Evolutionary conservation across 2,329 filamentous ascomycete genomes (phyloP).

Genomic region (Aureobasidium musti): DNA sequence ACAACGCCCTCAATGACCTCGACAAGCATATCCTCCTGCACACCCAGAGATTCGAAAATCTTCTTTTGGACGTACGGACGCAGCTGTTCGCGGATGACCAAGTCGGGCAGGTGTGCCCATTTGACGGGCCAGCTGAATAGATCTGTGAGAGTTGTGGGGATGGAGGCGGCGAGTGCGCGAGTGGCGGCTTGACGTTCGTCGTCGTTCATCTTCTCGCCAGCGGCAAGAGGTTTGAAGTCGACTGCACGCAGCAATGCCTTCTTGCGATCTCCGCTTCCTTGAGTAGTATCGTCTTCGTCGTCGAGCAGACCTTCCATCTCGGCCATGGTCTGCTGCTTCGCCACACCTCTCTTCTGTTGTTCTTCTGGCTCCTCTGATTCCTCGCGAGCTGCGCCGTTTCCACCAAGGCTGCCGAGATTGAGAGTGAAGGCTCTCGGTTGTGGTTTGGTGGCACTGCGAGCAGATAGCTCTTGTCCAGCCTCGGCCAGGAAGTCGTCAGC

Average conservation of each 20-base stretch:
- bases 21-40: constrained; percentile 94
- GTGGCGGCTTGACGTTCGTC: constrained; percentile 85
- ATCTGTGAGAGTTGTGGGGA: constrained; percentile 74
- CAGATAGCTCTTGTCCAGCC: constrained; percentile 73
- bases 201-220: constrained; percentile 71
- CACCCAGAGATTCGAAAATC: constrained; percentile 92
- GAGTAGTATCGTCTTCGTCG: constrained; percentile 70
- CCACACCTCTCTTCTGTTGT: constrained; percentile 28
- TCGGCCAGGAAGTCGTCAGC: constrained; percentile 88
- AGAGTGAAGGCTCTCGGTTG: constrained; percentile 30
- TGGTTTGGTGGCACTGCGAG: constrained; percentile 38
- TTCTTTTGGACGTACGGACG: constrained; percentile 97
- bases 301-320: constrained; percentile 94
- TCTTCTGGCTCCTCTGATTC: constrained; percentile 30
- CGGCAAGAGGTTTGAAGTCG: constrained; percentile 49
- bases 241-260: constrained; percentile 35
- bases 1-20: constrained; percentile 90
- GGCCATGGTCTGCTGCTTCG: constrained; percentile 75
- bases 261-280: constrained; percentile 61
- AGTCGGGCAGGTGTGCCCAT: constrained; percentile 87
- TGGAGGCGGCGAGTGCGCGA: constrained; percentile 80
- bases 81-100: constrained; percentile 79
- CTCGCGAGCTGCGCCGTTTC: constrained; percentile 1
- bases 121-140: constrained; percentile 92
- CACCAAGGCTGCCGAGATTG: constrained; percentile 30